Evolutionary conservation across 352 stramenopile genomes (phyloP), one percentile per base, ranked within the genome.

Genomic region (Phytophthora multivora): DNA sequence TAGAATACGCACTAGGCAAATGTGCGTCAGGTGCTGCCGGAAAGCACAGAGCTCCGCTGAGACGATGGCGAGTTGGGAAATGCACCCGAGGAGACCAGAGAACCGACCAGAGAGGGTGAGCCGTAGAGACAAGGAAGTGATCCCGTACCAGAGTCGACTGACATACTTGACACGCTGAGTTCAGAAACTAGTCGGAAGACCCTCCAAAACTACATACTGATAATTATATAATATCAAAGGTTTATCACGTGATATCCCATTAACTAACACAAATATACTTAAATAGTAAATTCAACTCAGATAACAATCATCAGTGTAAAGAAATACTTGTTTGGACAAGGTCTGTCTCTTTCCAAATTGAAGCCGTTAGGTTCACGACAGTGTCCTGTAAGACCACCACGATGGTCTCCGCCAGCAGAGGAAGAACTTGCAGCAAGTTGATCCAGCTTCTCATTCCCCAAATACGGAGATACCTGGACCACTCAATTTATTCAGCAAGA

Each of bases 51-150:
- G 11, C 50, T 21, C 25, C 15, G 16, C 35, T 16, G n/a, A 47
- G 12, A 30, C 46, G 36, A 12, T n/a, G 51, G 36, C 21, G 33
- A 62, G 30, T 50, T 48, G 26, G 3, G 43, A 67, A 67, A 51
- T 63, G 43, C 43, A 18, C 23, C 47, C 28, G 41, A 16, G 39
- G 31, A 61, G 58, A 67, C 16, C 50, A 67, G 63, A 63, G 51
- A 53, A 68, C 52, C 50, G 58, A 71, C 26, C 58, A 67, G 63
- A 71, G 59, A 59, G n/a, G 36, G 45, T 58, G 36, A 55, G 16
- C 26, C 31, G 48, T 46, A 66, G 55, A 66, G 62, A 70, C 55
- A 61, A 30, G 43, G 30, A 55, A 38, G 23, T 46, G 48, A 31
- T 1, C 8, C 13, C 33, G 43, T 49, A 54, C 52, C 38, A 69